These are phyloP conservation scores for Mycena maculata DNA, from an alignment of 768 basidiomycete species.

Conservation along the genomic window DNA sequence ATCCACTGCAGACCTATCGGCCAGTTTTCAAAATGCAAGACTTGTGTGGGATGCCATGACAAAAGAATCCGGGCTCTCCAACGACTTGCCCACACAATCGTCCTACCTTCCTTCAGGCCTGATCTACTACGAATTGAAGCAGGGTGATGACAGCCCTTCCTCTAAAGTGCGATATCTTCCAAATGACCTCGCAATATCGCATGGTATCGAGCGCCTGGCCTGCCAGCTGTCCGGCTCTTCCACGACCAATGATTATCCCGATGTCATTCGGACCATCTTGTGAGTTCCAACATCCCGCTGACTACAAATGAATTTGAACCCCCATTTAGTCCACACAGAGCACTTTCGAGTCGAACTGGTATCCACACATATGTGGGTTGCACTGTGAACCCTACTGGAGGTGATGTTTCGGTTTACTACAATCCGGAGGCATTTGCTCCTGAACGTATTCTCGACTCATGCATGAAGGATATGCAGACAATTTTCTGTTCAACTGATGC, in stretches of 20 bases:
- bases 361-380: slow-evolving; percentile 26
- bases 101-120: slow-evolving; percentile 5
- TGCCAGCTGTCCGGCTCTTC: background rate
- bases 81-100: background rate
- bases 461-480: background rate
- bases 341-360: slow-evolving; percentile 6
- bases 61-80: no score
- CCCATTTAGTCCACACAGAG: slow-evolving; percentile 12
- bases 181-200: background rate
- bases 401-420: slow-evolving; percentile 21
- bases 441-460: background rate
- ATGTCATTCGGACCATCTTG: background rate
- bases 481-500: no score
- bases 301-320: no score
- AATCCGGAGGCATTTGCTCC: slow-evolving; percentile 23
- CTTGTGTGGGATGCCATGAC: no score
- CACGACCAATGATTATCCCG: background rate
- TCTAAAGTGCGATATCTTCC: slow-evolving; percentile 17
- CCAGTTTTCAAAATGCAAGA: no score
- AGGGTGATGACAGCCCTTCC: background rate
- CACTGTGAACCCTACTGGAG: slow-evolving; percentile 14
- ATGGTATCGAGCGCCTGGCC: background rate
- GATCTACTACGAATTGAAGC: slow-evolving; percentile 21
- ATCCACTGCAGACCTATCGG: no score
- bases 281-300: slow-evolving; percentile 1